Base-by-base conservation (phyloP, 805 yeast genomes). In the Saturnispora gosingensis region DNA sequence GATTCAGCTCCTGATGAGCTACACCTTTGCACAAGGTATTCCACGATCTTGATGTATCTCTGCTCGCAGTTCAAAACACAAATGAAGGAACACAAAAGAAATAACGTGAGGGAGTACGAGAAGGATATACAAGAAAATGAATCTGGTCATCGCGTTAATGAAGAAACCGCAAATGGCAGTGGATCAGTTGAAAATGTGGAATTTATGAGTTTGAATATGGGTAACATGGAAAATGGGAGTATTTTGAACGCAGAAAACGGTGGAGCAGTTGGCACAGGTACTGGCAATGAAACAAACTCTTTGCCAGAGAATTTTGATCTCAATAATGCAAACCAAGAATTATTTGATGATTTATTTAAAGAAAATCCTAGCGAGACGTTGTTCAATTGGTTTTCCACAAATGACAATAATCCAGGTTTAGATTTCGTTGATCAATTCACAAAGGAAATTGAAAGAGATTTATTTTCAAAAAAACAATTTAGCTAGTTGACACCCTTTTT, bases 1-100 rank as follows among this genome's bases (percentile, higher is more conserved):
- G 95, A 86, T 59, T 85, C 96, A 25, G 78, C 95, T 1, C 96
- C 96, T 0, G 97, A 89, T 67, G 95, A 88, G 56, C 70, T 89
- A 39, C 97, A 89, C 68, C 70, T 89, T 32, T 84, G 95, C 63
- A 80, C 87, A 0, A 70, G 95, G 46, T 88, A 88, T 61, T 82
- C 89, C 11, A 83, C 86, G 13, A 84, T 85, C 48, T 67, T 88
- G 59, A 75, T 85, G 81, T 86, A 81, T 59, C 70, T 88, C 43
- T 85, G 88, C 56, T 78, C 86, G 3, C 88, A 86, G 62, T 80
- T 85, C 81, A 82, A 78, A 59, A 70, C 77, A 10, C 69, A 63
- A 53, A 53, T 58, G 49, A 60, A 55, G 30, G 61, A 57, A 20
- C 59, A 57, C 16, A 55, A 52, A 38, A 53, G 45, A 16, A 34